Percentiles rank a stretch among this genome's conserved stretches.
These are phyloP conservation scores for Magnolia officinalis DNA, from an alignment of 164 flowering plant species.

Conservation along the genomic window DNA sequence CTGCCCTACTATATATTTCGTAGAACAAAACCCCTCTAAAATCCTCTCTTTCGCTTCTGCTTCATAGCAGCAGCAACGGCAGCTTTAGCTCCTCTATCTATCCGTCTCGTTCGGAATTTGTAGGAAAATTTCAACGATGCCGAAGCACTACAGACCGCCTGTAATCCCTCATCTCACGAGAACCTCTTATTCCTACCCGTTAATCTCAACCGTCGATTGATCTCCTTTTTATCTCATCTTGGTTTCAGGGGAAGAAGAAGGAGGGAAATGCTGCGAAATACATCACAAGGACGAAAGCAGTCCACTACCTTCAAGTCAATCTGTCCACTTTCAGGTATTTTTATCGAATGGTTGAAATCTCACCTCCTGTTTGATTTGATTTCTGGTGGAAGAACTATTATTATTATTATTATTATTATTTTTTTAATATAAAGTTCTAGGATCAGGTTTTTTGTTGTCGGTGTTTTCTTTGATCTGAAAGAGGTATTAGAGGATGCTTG, in stretches of 20 bases:
- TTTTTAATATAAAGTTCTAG: not conserved
- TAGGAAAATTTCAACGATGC: constrained; percentile 29
- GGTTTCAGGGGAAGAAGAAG: constrained; percentile 81
- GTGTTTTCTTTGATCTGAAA: not conserved
- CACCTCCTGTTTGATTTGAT: not conserved
- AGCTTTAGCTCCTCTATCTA: not conserved
- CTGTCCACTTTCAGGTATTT: constrained; percentile 67
- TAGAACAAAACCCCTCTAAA: not conserved
- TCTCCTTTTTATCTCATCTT: not conserved
- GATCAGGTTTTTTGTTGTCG: not conserved
- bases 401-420: too few relatives aligned
- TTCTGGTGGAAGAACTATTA: not conserved
- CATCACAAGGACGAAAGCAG: constrained; percentile 70
- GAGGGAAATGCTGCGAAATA: constrained; percentile 89
- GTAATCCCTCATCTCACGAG: constrained; percentile 22
- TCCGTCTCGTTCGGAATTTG: not conserved
- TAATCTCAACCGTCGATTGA: not conserved
- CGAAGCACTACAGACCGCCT: constrained; percentile 82
- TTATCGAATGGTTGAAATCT: not conserved
- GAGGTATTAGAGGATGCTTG: not conserved
- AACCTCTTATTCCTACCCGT: not conserved
- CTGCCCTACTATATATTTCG: not conserved
- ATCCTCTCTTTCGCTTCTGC: not conserved
- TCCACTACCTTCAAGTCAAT: constrained; percentile 60
- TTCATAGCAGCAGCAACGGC: not conserved